phyloP scores from a whole-genome alignment of 805 yeast species.

The Ogataea naganishii region DNA sequence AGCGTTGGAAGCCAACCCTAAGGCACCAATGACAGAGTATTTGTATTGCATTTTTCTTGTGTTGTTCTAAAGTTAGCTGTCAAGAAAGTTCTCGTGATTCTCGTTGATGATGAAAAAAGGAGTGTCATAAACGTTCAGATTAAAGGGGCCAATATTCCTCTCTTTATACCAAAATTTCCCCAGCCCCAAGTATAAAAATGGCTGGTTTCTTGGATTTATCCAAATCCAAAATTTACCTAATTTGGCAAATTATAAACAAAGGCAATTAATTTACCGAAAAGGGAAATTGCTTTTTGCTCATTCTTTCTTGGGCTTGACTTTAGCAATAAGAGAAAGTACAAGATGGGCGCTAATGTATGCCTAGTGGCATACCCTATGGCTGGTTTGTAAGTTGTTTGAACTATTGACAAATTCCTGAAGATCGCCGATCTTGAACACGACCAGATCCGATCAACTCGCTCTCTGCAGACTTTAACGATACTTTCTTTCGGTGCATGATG shows the following conservation, averaged over 20 bases:
- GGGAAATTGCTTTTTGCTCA: no score
- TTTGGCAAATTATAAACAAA: conserved; percentile 13
- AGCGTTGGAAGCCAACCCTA: conserved; percentile 38
- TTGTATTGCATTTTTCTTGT: conserved; percentile 33
- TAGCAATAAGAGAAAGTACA: no score
- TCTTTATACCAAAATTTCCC: not conserved
- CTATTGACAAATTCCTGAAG: no score
- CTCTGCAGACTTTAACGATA: no score
- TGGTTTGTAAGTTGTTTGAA: no score
- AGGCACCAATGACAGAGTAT: conserved; percentile 24
- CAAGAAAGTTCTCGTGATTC: not conserved
- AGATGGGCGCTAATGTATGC: no score
- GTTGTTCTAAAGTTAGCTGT: not conserved
- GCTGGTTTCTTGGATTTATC: conserved; percentile 2
- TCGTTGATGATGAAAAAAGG: not conserved
- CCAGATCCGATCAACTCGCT: no score
- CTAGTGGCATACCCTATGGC: no score
- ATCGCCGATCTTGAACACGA: no score
- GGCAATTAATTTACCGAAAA: conserved; percentile 8
- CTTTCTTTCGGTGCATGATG: no score
- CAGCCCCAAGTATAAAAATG: conserved; percentile 1
- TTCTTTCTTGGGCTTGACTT: no score
- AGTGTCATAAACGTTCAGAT: not conserved
- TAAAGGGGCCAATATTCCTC: not conserved
- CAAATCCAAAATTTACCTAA: conserved; percentile 2